phyloP scores from a whole-genome alignment of 2,329 filamentous ascomycete genomes.

The Neonectria faginata region DNA sequence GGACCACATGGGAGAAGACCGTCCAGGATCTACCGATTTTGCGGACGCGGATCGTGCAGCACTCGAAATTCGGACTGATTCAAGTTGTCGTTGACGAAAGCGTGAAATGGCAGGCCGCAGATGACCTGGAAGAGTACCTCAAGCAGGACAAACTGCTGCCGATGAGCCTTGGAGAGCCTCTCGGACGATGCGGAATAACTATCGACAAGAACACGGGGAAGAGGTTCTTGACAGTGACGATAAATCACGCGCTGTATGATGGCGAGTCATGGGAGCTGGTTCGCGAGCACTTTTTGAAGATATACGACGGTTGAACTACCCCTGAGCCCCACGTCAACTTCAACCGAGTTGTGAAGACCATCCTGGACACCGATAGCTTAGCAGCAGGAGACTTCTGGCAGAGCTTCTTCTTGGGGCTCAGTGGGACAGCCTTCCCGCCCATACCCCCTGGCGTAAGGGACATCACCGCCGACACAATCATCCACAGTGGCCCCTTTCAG shows the following conservation, averaged over 20 bases:
- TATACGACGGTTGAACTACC: background rate
- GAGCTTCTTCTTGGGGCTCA: background rate
- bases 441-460: background rate
- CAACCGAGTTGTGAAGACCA: constrained; percentile 1
- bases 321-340: background rate
- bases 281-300: background rate
- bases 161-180: constrained; percentile 54
- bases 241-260: constrained; percentile 63
- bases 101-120: constrained; percentile 45
- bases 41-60: constrained; percentile 60
- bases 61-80: constrained; percentile 53
- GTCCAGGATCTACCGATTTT: constrained; percentile 47
- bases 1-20: constrained; percentile 29
- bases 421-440: background rate
- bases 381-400: background rate
- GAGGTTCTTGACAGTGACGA: constrained; percentile 45
- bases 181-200: constrained; percentile 56
- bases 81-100: constrained; percentile 57
- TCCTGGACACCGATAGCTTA: background rate
- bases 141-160: constrained; percentile 49
- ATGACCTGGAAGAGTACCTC: constrained; percentile 51
- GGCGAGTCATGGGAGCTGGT: constrained; percentile 36
- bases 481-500: background rate
- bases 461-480: background rate
- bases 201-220: constrained; percentile 41